Evolutionary conservation across 352 stramenopile genomes (phyloP).

Genomic region (Phytophthora fragariaefolia): DNA sequence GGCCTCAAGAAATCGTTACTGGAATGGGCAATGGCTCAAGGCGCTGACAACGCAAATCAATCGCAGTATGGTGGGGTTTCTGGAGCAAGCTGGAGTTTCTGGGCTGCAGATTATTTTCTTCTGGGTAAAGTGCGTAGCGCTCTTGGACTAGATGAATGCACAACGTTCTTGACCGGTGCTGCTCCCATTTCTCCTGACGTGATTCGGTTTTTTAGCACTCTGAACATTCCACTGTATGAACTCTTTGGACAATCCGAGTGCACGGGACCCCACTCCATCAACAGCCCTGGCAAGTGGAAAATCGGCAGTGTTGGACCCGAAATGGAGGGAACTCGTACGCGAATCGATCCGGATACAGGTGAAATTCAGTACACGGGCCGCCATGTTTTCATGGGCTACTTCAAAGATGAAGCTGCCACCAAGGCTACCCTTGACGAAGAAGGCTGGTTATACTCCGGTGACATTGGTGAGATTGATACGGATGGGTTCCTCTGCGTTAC

Average conservation of each 20-base stretch:
- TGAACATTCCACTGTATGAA: slow-evolving; percentile 95
- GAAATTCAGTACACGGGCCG: slow-evolving; percentile 75
- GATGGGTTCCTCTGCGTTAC: slow-evolving; percentile 93
- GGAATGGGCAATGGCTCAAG: slow-evolving; percentile 83
- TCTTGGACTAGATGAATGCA: slow-evolving; percentile 84
- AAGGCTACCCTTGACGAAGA: slow-evolving; percentile 70
- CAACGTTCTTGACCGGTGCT: slow-evolving; percentile 85
- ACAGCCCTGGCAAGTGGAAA: slow-evolving; percentile 82
- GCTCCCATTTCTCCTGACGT: slow-evolving; percentile 65
- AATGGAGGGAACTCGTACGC: slow-evolving; percentile 56
- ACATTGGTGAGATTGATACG: slow-evolving; percentile 84
- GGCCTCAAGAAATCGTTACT: slow-evolving; percentile 87
- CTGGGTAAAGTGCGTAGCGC: slow-evolving; percentile 80
- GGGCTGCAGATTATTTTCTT: slow-evolving; percentile 85
- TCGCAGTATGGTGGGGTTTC: slow-evolving; percentile 70
- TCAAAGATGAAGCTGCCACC: slow-evolving; percentile 63
- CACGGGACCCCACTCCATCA: slow-evolving; percentile 84
- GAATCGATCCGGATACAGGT: slow-evolving; percentile 50
- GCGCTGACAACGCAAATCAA: slow-evolving; percentile 59
- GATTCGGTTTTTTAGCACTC: slow-evolving; percentile 89
- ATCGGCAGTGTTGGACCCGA: slow-evolving; percentile 82
- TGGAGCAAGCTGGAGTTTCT: slow-evolving; percentile 70
- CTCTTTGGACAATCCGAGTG: slow-evolving; percentile 93
- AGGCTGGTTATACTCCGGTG: slow-evolving; percentile 92
- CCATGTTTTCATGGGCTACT: slow-evolving; percentile 81